These are phyloP conservation scores for Fusarium cicatricum DNA, from an alignment of 2,329 filamentous ascomycete species.

Conservation along the genomic window DNA sequence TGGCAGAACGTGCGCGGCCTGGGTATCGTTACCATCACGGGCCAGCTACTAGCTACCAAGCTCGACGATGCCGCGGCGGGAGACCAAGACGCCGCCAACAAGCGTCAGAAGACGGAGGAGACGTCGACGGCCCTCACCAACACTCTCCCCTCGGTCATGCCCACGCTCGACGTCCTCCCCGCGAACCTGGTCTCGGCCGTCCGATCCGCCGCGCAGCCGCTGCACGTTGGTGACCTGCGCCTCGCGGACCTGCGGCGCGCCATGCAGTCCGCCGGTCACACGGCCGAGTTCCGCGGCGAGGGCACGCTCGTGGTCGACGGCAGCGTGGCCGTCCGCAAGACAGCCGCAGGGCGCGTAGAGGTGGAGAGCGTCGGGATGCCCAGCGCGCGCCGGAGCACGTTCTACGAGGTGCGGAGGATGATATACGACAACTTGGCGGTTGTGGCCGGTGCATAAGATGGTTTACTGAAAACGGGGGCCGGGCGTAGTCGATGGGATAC, in stretches of 20 bases:
- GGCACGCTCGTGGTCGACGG: conserved; percentile 91
- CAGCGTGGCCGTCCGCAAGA: conserved; percentile 87
- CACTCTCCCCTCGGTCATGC: conserved; percentile 47
- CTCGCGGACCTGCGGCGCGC: conserved; percentile 87
- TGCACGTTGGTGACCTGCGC: conserved; percentile 93
- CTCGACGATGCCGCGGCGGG: conserved; percentile 51
- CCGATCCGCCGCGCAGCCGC: conserved; percentile 80
- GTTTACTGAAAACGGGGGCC: not conserved
- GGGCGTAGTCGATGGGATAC: conserved; percentile 26
- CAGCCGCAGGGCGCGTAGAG: conserved; percentile 84
- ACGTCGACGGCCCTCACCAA: conserved; percentile 40
- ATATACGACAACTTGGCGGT: conserved; percentile 96
- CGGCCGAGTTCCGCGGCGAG: conserved; percentile 91
- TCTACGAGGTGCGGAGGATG: conserved; percentile 86
- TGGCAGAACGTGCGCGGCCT: conserved; percentile 95
- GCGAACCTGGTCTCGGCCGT: conserved; percentile 73
- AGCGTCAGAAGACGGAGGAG: conserved; percentile 58
- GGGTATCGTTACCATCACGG: conserved; percentile 92
- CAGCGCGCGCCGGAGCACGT: conserved; percentile 64
- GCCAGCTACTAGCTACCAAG: conserved; percentile 61
- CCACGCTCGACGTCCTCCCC: conserved; percentile 64
- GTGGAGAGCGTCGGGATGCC: conserved; percentile 76
- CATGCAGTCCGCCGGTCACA: conserved; percentile 83
- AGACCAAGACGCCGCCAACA: conserved; percentile 56
- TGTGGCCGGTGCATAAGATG: conserved; percentile 73